These are phyloP conservation scores for Diplodia sapinea DNA, from an alignment of 2,329 filamentous ascomycete genomes.

Conservation along the genomic window DNA sequence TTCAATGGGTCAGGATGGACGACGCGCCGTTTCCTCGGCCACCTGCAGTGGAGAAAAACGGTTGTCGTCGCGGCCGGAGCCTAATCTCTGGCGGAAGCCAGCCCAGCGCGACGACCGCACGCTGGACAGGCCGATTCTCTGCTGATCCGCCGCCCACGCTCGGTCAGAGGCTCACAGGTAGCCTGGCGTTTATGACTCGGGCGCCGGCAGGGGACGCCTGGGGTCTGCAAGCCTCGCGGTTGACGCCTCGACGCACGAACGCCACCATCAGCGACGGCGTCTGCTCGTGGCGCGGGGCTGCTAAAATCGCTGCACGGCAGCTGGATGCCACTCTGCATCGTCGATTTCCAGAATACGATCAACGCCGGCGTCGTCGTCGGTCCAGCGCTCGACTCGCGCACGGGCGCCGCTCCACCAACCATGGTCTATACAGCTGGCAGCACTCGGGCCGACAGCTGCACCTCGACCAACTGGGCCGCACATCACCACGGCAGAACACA, in stretches of 20 bases:
- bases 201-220: slow-evolving; percentile 7
- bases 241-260: slow-evolving; percentile 20
- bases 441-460: slow-evolving; percentile 27
- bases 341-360: slow-evolving; percentile 27
- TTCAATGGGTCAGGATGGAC: slow-evolving; percentile 7
- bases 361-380: slow-evolving; percentile 4
- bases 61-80: slow-evolving; percentile 20
- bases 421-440: slow-evolving; percentile 19
- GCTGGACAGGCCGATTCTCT: slow-evolving; percentile 16
- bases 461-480: slow-evolving; percentile 23
- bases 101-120: slow-evolving; percentile 10
- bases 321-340: slow-evolving; percentile 6
- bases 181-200: slow-evolving; percentile 12
- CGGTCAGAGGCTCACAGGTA: slow-evolving; percentile 16
- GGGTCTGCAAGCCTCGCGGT: slow-evolving; percentile 14
- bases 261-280: slow-evolving; percentile 13
- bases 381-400: slow-evolving; percentile 6
- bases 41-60: slow-evolving; percentile 22
- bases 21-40: slow-evolving; percentile 6
- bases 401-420: slow-evolving; percentile 7
- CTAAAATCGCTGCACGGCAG: slow-evolving; percentile 16
- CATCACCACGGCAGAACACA: slow-evolving; percentile 25
- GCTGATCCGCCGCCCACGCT: slow-evolving; percentile 23
- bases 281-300: slow-evolving; percentile 20
- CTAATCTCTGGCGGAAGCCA: slow-evolving; percentile 21